Conservation (phyloP, 257 asterid genomes). For the Plantago major region DNA sequence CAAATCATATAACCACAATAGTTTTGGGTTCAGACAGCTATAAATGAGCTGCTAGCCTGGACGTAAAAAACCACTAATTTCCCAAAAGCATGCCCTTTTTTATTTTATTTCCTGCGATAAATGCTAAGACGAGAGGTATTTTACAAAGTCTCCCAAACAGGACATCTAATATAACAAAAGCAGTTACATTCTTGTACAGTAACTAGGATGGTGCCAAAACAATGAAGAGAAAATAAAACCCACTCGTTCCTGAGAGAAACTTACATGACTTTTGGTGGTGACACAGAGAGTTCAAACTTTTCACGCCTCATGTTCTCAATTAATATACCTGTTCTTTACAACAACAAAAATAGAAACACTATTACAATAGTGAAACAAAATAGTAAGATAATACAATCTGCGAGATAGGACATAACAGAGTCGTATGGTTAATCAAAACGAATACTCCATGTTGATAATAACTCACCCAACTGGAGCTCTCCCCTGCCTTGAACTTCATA, state of each 20-base stretch:
- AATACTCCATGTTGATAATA: slow-evolving; percentile 15
- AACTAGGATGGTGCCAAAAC: slow-evolving; percentile 4
- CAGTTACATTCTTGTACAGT: not conserved
- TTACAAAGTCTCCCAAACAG: too few relatives aligned
- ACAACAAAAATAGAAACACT: not conserved
- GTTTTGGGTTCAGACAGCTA: too few relatives aligned
- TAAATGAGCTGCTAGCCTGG: too few relatives aligned
- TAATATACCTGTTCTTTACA: slow-evolving; percentile 59
- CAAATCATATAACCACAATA: too few relatives aligned
- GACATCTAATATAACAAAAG: not conserved
- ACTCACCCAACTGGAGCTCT: slow-evolving; percentile 95
- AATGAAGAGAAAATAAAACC: slow-evolving; percentile 10
- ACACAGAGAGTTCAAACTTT: slow-evolving; percentile 92
- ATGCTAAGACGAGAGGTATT: too few relatives aligned
- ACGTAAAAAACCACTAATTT: too few relatives aligned
- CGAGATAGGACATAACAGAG: slow-evolving; percentile 5
- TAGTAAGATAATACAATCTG: slow-evolving; percentile 13
- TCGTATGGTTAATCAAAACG: not conserved
- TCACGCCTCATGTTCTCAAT: slow-evolving; percentile 99
- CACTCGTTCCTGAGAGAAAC: slow-evolving; percentile 32
- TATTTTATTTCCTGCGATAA: too few relatives aligned
- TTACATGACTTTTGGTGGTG: slow-evolving; percentile 99
- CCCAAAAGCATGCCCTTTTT: too few relatives aligned
- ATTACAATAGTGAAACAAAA: slow-evolving; percentile 10
- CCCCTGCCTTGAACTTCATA: slow-evolving; percentile 99